Base-by-base conservation (phyloP, 495 filamentous ascomycete species). In the Annulohypoxylon moriforme region DNA sequence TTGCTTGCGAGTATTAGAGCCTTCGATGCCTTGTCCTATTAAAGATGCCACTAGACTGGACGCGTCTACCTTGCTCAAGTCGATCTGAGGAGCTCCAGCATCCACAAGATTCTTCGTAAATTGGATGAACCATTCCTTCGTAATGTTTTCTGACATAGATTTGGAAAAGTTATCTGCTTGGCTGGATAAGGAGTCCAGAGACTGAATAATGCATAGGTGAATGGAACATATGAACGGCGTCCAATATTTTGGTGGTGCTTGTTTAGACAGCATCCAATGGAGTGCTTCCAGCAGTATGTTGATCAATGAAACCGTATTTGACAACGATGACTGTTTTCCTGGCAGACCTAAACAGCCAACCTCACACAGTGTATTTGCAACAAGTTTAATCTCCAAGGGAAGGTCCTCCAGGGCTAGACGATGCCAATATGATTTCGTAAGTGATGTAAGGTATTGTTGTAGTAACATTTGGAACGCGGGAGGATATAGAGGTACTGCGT, bases 401-500 rank as follows among this genome's bases (percentile, higher is more conserved):
- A 76, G 46, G n/a, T 77, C 73, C 31, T 74, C 33, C 27, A 50
- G 20, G 20, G 56, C 46, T 7, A 68, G 50, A 8, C 72, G 60
- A 10, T 64, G 31, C 52, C 65, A 50, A 34, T 75, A 73, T 13
- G 74, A 64, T n/a, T 55, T 57, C 58, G 68, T 71, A 20, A 78
- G 33, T 57, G 71, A 72, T 3, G 46, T 60, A 7, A 78, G 47
- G 47, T 66, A 78, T 50, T 75, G 68, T 56, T 64, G 50, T 8
- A 78, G 60, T 29, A 78, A 63, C 18, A 72, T 46, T 7, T 60
- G 67, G 29, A 80, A 83, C 4, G 78, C 79, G 3, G 78, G 70
- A 6, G 77, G 76, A 34, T 82, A 82, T 36, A 69, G 65, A 64
- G 73, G 70, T 27, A 82, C 79, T 22, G 81, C 73, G 14, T 77